Conservation (phyloP, 208 protist species). For the Wallacemonas sp. region DNA sequence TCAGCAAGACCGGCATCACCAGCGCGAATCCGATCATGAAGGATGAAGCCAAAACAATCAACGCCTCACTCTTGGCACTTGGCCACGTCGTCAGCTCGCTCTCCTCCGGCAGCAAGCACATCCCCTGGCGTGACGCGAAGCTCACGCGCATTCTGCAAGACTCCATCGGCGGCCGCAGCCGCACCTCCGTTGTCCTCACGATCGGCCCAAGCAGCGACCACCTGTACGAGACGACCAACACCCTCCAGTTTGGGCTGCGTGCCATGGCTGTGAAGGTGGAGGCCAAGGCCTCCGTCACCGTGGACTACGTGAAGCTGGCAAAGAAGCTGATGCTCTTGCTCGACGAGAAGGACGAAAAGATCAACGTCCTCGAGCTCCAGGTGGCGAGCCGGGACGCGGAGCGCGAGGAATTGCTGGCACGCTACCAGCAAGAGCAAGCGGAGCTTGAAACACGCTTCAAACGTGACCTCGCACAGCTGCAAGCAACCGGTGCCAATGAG, state of each 20-base stretch:
- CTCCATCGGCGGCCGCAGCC: slow-evolving; percentile 88
- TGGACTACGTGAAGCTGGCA: slow-evolving; percentile 84
- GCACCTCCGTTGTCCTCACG: slow-evolving; percentile 87
- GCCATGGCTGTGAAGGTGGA: slow-evolving; percentile 87
- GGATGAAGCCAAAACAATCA: slow-evolving; percentile 91
- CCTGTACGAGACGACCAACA: slow-evolving; percentile 85
- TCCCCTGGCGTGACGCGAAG: slow-evolving; percentile 93
- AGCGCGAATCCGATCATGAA: slow-evolving; percentile 73
- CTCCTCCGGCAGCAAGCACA: slow-evolving; percentile 62
- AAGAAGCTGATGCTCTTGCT: slow-evolving; percentile 71
- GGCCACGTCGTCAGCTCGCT: slow-evolving; percentile 85
- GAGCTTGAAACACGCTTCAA: slow-evolving; percentile 58
- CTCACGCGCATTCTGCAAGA: slow-evolving; percentile 91
- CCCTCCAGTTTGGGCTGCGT: slow-evolving; percentile 80
- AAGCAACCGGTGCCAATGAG: slow-evolving; percentile 53
- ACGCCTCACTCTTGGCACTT: slow-evolving; percentile 82
- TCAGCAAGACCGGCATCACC: slow-evolving; percentile 88
- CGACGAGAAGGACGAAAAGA: slow-evolving; percentile 67
- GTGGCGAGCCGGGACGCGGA: slow-evolving; percentile 77
- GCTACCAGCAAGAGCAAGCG: slow-evolving; percentile 56
- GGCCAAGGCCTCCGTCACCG: slow-evolving; percentile 71
- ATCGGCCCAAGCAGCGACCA: slow-evolving; percentile 85
- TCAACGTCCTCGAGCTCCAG: slow-evolving; percentile 73
- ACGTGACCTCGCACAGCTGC: slow-evolving; percentile 56
- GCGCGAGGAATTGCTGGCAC: slow-evolving; percentile 60